Evolutionary conservation across 2,329 filamentous ascomycete species (phyloP).

Genomic region (Paracamarosporium sp.): DNA sequence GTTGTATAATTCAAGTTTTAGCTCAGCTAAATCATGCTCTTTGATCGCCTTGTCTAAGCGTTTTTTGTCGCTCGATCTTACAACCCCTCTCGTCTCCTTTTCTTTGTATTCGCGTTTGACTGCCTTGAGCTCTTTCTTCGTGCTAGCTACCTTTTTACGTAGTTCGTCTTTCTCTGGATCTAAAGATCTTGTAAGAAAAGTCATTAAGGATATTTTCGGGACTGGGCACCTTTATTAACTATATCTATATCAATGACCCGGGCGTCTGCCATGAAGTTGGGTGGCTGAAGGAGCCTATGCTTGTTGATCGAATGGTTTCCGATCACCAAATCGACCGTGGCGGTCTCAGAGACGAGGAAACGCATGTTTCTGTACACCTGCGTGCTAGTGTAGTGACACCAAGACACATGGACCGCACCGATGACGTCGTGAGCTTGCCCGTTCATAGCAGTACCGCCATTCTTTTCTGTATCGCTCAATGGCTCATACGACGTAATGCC

Average conservation of each 20-base stretch:
- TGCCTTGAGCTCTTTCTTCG: no score
- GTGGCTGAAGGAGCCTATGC: neutral
- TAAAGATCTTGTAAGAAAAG: no score
- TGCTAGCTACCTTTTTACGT: no score
- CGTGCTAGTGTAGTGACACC: conserved; percentile 10
- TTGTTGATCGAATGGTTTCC: neutral
- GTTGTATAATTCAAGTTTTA: no score
- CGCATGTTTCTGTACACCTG: neutral
- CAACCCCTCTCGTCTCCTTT: no score
- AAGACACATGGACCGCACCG: conserved; percentile 8
- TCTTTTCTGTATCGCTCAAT: neutral
- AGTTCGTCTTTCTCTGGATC: no score
- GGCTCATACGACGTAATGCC: conserved; percentile 1
- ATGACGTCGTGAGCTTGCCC: neutral
- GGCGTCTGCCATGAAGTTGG: neutral
- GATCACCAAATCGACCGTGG: neutral
- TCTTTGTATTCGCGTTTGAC: no score
- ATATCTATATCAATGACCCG: neutral
- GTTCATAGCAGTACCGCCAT: neutral
- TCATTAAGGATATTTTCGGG: no score
- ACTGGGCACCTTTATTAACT: no score
- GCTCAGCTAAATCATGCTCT: no score
- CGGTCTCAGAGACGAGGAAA: neutral
- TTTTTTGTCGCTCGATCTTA: no score
- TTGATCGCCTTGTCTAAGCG: no score